Base-by-base conservation (phyloP, 148 eudicot genomes). In the Pouteria glomerata region DNA sequence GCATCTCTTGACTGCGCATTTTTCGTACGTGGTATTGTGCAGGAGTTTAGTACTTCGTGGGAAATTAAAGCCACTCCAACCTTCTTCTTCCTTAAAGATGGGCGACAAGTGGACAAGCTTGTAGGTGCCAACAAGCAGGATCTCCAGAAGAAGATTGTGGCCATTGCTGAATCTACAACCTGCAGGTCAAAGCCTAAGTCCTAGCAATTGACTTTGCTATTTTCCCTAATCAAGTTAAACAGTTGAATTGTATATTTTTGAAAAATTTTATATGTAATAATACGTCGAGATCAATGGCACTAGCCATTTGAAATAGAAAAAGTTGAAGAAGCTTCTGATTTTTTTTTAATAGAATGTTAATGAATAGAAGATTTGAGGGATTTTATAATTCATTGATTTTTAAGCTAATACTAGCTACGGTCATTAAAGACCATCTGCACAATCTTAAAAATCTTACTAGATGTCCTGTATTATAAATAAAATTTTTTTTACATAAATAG, bases 21-120 rank as follows among this genome's bases (percentile, higher is more conserved):
- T 57, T 70, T 41, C 19, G 35, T 3, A 44, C 19, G 6, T 65
- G 53, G 39, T 45, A 10, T 73, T 58, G 31, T 73, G 73, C 82
- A 90, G 97, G 97, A 90, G 39, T 84, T 88, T 14, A 78, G 93
- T 71, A 79, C 82, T 37, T 81, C 86, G 50, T 90, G 90, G 90
- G 96, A 90, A 69, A 83, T 90, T 11, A 90, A 86, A 81, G 96
- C 96, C 45, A 86, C 93, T 19, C 97, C 96, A 73, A 86, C 91
- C 1, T 88, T 90, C 79, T 85, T 83, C 72, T 88, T 90, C 62
- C 80, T 90, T 30, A 82, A 79, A 86, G 77, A 77, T 44, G 97
- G 97, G 34, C 75, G 74, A 47, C 81, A 87, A 50, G 52, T 90
- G 69, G 93, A 90, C 72, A 90, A 83, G 73, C 74, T 88, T 65